These are phyloP conservation scores for Rutstroemia sp. DNA, from an alignment of 2,329 filamentous ascomycete species.

Conservation along the genomic window DNA sequence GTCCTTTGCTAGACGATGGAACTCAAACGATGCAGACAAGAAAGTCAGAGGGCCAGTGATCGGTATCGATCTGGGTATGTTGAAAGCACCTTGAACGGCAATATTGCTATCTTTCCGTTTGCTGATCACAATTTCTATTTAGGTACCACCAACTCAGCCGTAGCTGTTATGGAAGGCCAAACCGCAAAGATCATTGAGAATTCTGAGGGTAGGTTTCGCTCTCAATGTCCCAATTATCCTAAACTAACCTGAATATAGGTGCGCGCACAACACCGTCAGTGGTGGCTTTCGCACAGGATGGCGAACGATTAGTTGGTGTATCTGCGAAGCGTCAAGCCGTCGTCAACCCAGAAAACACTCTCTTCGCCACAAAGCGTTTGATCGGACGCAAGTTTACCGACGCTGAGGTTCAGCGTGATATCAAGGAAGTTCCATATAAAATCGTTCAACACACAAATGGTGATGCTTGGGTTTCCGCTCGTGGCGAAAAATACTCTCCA, in stretches of 20 bases:
- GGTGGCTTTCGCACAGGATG: conserved; percentile 90
- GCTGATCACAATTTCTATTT: conserved; percentile 15
- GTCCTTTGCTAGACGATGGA: conserved; percentile 72
- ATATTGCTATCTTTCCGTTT: conserved; percentile 8
- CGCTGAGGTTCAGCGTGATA: conserved; percentile 86
- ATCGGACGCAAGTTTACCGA: conserved; percentile 97
- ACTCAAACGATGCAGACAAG: conserved; percentile 56
- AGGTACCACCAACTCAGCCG: conserved; percentile 94
- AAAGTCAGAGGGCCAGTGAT: conserved; percentile 96
- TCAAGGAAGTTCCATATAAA: conserved; percentile 98
- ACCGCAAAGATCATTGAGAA: conserved; percentile 95
- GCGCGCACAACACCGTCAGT: conserved; percentile 88
- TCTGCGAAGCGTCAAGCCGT: conserved; percentile 97
- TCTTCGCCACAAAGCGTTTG: conserved; percentile 97
- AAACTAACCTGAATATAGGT: conserved; percentile 46
- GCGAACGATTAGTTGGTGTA: conserved; percentile 93
- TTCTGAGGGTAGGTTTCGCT: conserved; percentile 62
- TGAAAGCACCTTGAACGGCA: not conserved
- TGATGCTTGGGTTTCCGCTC: conserved; percentile 91
- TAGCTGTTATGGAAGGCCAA: conserved; percentile 97
- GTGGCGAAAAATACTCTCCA: conserved; percentile 91
- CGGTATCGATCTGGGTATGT: conserved; percentile 90
- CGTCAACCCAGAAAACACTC: conserved; percentile 96
- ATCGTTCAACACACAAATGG: conserved; percentile 96
- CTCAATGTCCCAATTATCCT: not conserved